phyloP scores from a whole-genome alignment of 495 filamentous ascomycete genomes.

The Penicillium paradoxum region DNA sequence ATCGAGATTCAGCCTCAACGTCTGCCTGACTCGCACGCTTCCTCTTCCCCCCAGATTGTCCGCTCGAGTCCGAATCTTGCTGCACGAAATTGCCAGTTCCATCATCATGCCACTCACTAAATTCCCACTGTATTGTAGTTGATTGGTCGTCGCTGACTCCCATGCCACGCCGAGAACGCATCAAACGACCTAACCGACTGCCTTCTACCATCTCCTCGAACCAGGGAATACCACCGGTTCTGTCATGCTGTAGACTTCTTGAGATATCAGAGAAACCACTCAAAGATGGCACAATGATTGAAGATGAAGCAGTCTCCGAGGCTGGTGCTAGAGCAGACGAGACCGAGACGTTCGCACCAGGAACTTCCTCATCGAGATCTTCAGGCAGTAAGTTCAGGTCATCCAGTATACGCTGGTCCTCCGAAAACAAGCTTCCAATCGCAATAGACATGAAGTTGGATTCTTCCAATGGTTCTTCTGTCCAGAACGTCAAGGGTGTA shows the following conservation, averaged over 20 bases:
- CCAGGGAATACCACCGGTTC: constrained; percentile 62
- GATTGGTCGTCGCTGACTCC: constrained; percentile 51
- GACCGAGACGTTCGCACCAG: constrained; percentile 15
- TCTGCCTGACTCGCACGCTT: constrained; percentile 26
- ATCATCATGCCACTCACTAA: constrained; percentile 68
- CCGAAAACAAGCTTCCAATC: constrained; percentile 61
- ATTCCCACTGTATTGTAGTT: constrained; percentile 72
- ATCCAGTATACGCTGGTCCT: constrained; percentile 63
- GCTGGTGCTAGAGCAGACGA: constrained; percentile 5
- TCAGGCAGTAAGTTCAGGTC: constrained; percentile 60
- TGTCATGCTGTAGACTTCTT: constrained; percentile 30
- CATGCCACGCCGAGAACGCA: constrained; percentile 52
- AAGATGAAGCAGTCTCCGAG: constrained; percentile 6
- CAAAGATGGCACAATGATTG: constrained; percentile 23
- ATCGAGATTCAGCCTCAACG: constrained; percentile 2
- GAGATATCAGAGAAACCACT: constrained; percentile 14
- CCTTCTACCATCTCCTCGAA: constrained; percentile 76
- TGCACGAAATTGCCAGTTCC: constrained; percentile 33
- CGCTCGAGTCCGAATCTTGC: constrained; percentile 16
- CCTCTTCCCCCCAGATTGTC: constrained; percentile 29
- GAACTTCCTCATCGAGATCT: constrained; percentile 38
- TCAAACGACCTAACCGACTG: constrained; percentile 63
- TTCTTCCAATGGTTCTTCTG: constrained; percentile 61
- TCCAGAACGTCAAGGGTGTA: constrained; percentile 75
- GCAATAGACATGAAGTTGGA: constrained; percentile 71